phyloP scores from a whole-genome alignment of 169 alveolate species.

The Cryptosporidium baileyi region DNA sequence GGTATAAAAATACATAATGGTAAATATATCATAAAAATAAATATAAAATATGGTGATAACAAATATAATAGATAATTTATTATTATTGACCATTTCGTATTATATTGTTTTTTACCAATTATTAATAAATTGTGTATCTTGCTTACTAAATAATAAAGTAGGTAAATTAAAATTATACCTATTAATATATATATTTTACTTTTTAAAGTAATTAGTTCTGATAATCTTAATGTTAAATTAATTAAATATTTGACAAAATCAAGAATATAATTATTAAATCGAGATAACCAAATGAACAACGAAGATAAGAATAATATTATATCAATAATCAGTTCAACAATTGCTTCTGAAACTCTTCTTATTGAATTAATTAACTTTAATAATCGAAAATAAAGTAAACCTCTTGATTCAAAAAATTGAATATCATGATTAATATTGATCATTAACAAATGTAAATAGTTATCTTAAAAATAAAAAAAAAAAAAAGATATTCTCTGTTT shows the following conservation, averaged over 20 bases:
- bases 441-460: too few species aligned
- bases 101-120: neutral
- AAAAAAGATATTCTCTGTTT: too few species aligned
- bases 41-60: slow-evolving; percentile 42
- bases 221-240: neutral
- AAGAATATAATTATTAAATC: slow-evolving; percentile 1
- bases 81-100: slow-evolving; percentile 13
- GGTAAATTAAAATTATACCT: neutral
- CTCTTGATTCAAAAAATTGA: too few species aligned
- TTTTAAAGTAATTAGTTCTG: neutral
- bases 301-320: neutral
- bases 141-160: neutral
- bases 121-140: neutral
- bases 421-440: too few species aligned
- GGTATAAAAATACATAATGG: slow-evolving; percentile 45
- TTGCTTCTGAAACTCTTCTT: slow-evolving; percentile 6
- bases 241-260: neutral
- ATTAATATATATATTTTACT: slow-evolving; percentile 29
- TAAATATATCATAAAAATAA: slow-evolving; percentile 19
- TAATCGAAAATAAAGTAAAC: slow-evolving; percentile 11
- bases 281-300: slow-evolving; percentile 24
- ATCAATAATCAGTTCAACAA: slow-evolving; percentile 18
- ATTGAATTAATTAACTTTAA: slow-evolving; percentile 6
- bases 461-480: too few species aligned
- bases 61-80: slow-evolving; percentile 3